Evolutionary conservation across 495 filamentous ascomycete species (phyloP).

Genomic region (Margaritispora aquatica): DNA sequence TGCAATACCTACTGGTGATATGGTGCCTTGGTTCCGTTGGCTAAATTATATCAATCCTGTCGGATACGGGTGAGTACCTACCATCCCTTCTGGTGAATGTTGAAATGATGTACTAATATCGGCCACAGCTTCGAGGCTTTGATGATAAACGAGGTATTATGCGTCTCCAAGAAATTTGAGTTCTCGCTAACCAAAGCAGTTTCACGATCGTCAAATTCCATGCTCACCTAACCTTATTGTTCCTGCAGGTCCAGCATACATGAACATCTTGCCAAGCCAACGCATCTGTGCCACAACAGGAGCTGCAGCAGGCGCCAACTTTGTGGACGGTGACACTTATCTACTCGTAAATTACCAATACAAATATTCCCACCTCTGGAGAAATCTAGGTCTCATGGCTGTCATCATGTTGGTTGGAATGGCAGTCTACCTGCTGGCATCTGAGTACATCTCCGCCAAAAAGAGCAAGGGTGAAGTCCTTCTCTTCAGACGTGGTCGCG

Average conservation of each 20-base stretch:
- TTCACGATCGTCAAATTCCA: constrained; percentile 53
- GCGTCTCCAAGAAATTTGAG: no score
- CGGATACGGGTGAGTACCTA: no score
- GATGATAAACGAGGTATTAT: constrained; percentile 70
- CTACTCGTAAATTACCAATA: constrained; percentile 56
- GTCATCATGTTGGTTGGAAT: constrained; percentile 64
- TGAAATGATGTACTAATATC: no score
- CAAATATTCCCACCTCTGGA: constrained; percentile 57
- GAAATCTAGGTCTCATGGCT: constrained; percentile 71
- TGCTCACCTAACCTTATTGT: constrained; percentile 52
- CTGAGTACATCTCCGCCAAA: constrained; percentile 70
- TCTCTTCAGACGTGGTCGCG: constrained; percentile 73
- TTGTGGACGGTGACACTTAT: constrained; percentile 61
- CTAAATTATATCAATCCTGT: constrained; percentile 83
- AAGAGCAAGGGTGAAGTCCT: constrained; percentile 92
- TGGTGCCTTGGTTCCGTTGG: constrained; percentile 84
- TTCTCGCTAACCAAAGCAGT: constrained; percentile 32
- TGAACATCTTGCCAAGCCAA: constrained; percentile 7
- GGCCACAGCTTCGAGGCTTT: constrained; percentile 83
- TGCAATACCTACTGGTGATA: constrained; percentile 59
- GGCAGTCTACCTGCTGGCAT: constrained; percentile 57
- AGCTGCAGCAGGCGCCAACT: constrained; percentile 26
- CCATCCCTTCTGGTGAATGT: no score
- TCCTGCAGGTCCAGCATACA: constrained; percentile 31
- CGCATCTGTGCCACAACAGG: constrained; percentile 21